Evolutionary conservation across 345 rosid species (phyloP), one percentile per base, ranked within the genome.

Genomic region (Aegle marmelos): DNA sequence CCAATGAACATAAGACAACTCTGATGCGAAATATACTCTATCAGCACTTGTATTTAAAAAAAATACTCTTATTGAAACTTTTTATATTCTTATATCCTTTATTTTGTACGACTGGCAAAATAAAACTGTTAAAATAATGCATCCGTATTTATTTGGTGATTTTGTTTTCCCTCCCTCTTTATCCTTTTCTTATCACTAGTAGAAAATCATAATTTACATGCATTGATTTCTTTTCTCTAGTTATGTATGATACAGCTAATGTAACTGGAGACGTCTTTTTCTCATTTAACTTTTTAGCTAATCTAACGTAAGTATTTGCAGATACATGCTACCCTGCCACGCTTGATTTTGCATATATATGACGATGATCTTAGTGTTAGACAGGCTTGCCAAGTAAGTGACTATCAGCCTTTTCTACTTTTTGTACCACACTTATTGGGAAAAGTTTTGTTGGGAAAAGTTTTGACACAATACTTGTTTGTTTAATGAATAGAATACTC

Each of bases 321-420:
- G 99, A 89, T 93, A 76, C 98, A 93, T 82, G 91, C 93, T 72
- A 84, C 89, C 56, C 80, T 92, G 19, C 97, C 99, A 74, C 97
- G 95, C 65, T 83, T 95, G 87, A 86, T 91, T 61, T 85, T 95
- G 73, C 98, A 95, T 80, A 91, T 93, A 76, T 85, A 89, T 34
- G 99, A 95, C 60, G 96, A 92, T 34, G 91, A 95, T 75, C 83
- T 76, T 82, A 81, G 86, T 77, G 93, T 95, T 78, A 82, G 97
- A 81, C 93, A 90, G 72, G 97, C 97, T 82, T 95, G 99, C 85
- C 89, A 94, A 79, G 99, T 93, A 86, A 81, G 91, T 60, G 73
- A 73, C 75, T 63, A 21, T 70, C 33, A 58, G 76, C 66, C 72
- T 24, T 57, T 60, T 65, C 76, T 73, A 58, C 65, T 78, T 70